phyloP scores from a whole-genome alignment of 2,329 filamentous ascomycete genomes.

The Epichloe gansuensis region DNA sequence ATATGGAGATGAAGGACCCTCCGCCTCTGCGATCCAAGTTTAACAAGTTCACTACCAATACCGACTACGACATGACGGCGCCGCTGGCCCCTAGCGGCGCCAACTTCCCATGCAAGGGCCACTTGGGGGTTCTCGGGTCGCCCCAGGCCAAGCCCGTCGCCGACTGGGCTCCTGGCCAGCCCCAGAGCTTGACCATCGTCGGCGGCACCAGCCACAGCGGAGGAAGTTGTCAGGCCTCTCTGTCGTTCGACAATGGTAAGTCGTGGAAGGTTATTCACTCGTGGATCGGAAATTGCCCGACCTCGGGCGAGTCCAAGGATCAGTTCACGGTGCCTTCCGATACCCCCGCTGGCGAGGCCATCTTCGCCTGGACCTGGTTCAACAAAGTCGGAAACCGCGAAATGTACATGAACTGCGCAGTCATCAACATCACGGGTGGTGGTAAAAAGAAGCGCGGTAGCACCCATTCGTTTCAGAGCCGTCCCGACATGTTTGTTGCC shows the following conservation, averaged over 20 bases:
- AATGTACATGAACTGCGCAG: constrained; percentile 80
- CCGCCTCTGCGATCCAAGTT: constrained; percentile 39
- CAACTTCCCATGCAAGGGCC: constrained; percentile 68
- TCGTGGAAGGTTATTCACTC: constrained; percentile 56
- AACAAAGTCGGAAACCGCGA: constrained; percentile 67
- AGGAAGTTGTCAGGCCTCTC: constrained; percentile 63
- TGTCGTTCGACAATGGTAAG: constrained; percentile 59
- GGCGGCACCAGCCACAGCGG: constrained; percentile 54
- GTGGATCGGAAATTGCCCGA: constrained; percentile 42
- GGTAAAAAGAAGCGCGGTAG: constrained; percentile 10
- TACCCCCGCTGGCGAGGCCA: constrained; percentile 44
- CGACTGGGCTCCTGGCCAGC: constrained; percentile 47
- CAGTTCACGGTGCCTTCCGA: constrained; percentile 54
- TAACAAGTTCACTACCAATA: constrained; percentile 35
- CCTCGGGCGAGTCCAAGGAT: constrained; percentile 35
- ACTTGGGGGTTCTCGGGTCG: constrained; percentile 35
- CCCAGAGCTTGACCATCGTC: constrained; percentile 49
- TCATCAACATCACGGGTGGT: constrained; percentile 44
- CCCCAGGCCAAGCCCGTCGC: constrained; percentile 39
- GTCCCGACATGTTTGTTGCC: constrained; percentile 59
- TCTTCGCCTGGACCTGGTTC: constrained; percentile 69
- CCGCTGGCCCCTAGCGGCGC: constrained; percentile 48
- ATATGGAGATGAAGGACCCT: constrained; percentile 44
- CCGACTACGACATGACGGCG: constrained; percentile 60
- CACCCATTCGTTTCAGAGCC: constrained; percentile 34